Base-by-base conservation (phyloP, 306 rosid genomes). In the Begonia peltatifolia region DNA sequence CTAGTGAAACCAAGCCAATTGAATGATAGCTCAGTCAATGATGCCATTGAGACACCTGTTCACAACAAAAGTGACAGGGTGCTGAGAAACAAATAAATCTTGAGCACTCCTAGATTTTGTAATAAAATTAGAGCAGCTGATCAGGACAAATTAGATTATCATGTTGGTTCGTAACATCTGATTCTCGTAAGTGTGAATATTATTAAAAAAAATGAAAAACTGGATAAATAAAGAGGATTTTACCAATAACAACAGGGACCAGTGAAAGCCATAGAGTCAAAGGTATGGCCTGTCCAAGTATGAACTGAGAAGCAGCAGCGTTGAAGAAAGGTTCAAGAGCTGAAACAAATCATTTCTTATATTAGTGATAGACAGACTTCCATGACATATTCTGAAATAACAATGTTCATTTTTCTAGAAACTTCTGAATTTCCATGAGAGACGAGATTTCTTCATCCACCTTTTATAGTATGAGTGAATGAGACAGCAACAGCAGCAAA, bases 261-360 rank as follows among this genome's bases (percentile, higher is more conserved):
- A 77, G 59, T 54, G 79, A 72, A 14, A 77, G 62, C 83, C 83
- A 77, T 44, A 77, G 42, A 35, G 79, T 38, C 18, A 69, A 8
- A 25, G 79, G 83, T 46, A 72, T 77, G 14, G 68, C 22, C 15
- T 72, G 83, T 25, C 83, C 83, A 16, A 77, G 68, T 2, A 77
- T 4, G 52, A 77, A 77, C 14, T 77, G 83, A 42, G 83, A 77
- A 14, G 83, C 83, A 57, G 83, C 43, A 36, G 83, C 83, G 41
- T 77, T 77, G 69, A 77, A 77, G 69, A 77, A 77, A 9, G 83
- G 83, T 62, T 77, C 83, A 49, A 77, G 79, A 56, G 83, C 83
- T 77, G 74, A 23, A 68, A 63, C 43, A 55, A 18, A 9, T 36
- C 42, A 54, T 25, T 2, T 30, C 17, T 42, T 50, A 10, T 15